A percentile compares a stretch with the other conserved stretches of the same genome.
Evolutionary conservation across 2,329 filamentous ascomycete genomes (phyloP).

Genomic region (Claviceps cyperi): DNA sequence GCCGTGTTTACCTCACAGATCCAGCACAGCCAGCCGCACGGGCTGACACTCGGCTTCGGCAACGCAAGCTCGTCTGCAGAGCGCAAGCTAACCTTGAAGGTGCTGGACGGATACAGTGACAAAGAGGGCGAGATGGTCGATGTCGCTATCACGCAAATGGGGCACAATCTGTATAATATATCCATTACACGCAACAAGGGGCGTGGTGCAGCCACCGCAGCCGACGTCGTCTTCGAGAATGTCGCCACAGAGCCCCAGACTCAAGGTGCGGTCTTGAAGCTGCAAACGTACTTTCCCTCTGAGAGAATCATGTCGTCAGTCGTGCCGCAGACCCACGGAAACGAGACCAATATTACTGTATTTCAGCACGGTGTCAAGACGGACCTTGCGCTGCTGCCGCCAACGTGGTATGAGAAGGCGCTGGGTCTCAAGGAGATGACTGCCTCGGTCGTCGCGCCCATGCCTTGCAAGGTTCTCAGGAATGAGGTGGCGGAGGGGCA

Average conservation of each 20-base stretch:
- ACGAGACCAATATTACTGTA: constrained; percentile 52
- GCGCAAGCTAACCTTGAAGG: constrained; percentile 36
- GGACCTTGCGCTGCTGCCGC: constrained; percentile 41
- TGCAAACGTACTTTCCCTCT: constrained; percentile 55
- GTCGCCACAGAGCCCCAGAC: constrained; percentile 26
- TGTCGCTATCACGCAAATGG: constrained; percentile 34
- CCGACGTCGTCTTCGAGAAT: constrained; percentile 25
- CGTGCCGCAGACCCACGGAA: constrained; percentile 38
- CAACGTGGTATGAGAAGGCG: constrained; percentile 76
- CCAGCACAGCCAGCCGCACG: constrained; percentile 27
- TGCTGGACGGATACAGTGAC: constrained; percentile 46
- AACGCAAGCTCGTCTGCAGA: constrained; percentile 24
- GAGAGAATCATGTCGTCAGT: constrained; percentile 70
- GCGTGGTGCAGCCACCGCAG: constrained; percentile 11
- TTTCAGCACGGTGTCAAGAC: constrained; percentile 58
- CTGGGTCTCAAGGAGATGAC: constrained; percentile 66
- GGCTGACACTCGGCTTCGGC: constrained; percentile 41
- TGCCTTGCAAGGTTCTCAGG: constrained; percentile 92
- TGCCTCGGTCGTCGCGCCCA: constrained; percentile 79
- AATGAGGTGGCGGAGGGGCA: constrained; percentile 80
- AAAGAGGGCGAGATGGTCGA: constrained; percentile 49
- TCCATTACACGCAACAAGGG: constrained; percentile 28
- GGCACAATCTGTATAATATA: constrained; percentile 31
- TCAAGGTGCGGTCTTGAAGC: constrained; percentile 15
- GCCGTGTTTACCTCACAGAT: constrained; percentile 46